Conservation (phyloP, 1,284 basidiomycete genomes). For the Boletus semigastroideus region DNA sequence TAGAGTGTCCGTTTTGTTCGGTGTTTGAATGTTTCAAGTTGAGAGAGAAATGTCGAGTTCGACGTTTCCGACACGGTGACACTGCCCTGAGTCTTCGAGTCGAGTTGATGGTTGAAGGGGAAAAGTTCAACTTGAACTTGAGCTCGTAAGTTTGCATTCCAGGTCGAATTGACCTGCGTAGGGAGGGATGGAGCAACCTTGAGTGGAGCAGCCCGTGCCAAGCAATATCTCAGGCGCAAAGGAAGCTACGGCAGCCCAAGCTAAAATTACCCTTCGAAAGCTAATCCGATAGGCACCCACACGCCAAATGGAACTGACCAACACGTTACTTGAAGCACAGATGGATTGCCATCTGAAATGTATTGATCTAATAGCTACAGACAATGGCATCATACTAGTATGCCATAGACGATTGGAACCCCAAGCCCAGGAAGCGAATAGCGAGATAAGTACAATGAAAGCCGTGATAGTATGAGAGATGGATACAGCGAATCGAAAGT, state of each 20-base stretch:
- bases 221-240: no score
- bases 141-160: no score
- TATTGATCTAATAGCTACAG: conserved; percentile 14
- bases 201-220: conserved; percentile 6
- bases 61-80: background rate
- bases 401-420: background rate
- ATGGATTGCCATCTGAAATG: background rate
- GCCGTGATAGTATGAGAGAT: background rate
- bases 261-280: no score
- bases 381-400: background rate
- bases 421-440: background rate
- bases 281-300: no score
- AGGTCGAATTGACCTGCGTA: no score
- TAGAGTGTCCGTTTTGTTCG: background rate
- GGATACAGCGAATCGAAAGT: conserved; percentile 18
- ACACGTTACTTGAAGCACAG: background rate
- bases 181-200: no score
- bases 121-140: background rate
- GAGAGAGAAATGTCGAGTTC: background rate
- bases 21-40: background rate
- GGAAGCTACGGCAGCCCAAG: no score
- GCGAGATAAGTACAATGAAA: background rate
- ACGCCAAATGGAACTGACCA: background rate
- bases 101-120: no score
- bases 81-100: no score